Base-by-base conservation (phyloP, 805 yeast genomes). In the Priceomyces carsonii region DNA sequence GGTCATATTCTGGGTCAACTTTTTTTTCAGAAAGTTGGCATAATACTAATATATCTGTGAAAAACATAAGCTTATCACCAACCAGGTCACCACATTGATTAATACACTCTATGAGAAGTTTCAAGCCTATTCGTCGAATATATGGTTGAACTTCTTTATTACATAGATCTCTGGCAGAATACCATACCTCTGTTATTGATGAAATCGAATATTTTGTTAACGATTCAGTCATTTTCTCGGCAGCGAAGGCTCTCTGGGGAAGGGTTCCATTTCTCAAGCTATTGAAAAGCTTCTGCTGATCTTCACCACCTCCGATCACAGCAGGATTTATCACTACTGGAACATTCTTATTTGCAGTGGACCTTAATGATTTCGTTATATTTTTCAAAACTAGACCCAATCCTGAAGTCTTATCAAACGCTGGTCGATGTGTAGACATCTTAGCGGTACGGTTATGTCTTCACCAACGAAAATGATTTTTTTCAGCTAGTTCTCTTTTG, bases 121-220 rank as follows among this genome's bases (percentile, higher is more conserved):
- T 55, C 21, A 85, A 55, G 0, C 81, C 80, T 1, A 74, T 71
- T 20, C 71, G 58, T 38, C 73, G 43, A 12, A 57, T 50, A 14
- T 48, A 36, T 3, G 60, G 38, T 23, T 51, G 55, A 5, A 47
- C 38, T 18, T 82, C 59, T 3, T 66, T 55, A 5, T 63, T 62
- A 33, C 85, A 67, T 53, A 82, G 57, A 33, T 71, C 76, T 40
- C 75, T 63, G 0, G 83, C 81, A 33, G 79, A 60, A 53, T 81
- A 78, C 96, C 96, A 87, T 1, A 86, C 68, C 42, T 84, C 89
- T 0, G 86, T 80, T 3, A 85, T 69, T 2, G 83, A 73, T 0
- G 81, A 68, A 2, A 79, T 70, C 3, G 80, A 64, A 32, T 69
- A 71, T 31, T 69, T 73, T 15, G 71, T 71, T 2, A 86, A 56